phyloP scores from a whole-genome alignment of 23 red algal species.

The Pyropia haitanensis region DNA sequence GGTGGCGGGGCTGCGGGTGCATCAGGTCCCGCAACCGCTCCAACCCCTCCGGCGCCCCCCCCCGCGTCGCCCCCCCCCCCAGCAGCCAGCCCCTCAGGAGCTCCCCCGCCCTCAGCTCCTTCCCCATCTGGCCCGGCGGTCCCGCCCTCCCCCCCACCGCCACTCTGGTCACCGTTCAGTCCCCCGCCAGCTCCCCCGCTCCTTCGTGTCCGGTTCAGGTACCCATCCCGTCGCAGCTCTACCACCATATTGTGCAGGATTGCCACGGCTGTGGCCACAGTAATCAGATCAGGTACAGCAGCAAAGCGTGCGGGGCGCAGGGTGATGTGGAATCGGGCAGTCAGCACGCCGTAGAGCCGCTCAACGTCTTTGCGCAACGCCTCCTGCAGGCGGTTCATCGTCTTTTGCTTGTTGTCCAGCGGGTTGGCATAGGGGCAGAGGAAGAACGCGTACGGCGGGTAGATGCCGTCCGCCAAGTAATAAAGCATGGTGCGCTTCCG shows the following conservation, averaged over 20 bases:
- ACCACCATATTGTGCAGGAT: constrained; percentile 19
- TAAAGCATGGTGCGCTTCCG: constrained; percentile 3
- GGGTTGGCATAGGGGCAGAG: background rate
- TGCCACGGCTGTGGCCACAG: background rate
- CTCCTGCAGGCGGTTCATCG: background rate
- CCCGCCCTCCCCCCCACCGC: no score
- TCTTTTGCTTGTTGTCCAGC: background rate
- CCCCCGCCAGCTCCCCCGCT: no score
- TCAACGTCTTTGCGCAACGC: background rate
- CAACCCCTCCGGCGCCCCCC: no score
- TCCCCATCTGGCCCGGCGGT: no score
- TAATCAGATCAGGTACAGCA: background rate
- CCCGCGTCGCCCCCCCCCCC: no score
- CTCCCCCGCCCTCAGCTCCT: no score
- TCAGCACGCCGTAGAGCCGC: background rate
- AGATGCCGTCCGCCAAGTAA: constrained; percentile 17
- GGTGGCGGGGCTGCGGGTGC: no score
- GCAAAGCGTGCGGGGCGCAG: background rate
- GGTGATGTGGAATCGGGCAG: background rate
- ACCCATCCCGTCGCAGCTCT: background rate
- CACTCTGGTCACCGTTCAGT: no score
- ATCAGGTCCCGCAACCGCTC: no score
- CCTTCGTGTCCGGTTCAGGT: background rate
- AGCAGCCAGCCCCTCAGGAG: no score
- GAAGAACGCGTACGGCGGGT: constrained; percentile 8